These are phyloP conservation scores for Cyclocybe aegerita DNA, from an alignment of 768 basidiomycete genomes.

Conservation along the genomic window DNA sequence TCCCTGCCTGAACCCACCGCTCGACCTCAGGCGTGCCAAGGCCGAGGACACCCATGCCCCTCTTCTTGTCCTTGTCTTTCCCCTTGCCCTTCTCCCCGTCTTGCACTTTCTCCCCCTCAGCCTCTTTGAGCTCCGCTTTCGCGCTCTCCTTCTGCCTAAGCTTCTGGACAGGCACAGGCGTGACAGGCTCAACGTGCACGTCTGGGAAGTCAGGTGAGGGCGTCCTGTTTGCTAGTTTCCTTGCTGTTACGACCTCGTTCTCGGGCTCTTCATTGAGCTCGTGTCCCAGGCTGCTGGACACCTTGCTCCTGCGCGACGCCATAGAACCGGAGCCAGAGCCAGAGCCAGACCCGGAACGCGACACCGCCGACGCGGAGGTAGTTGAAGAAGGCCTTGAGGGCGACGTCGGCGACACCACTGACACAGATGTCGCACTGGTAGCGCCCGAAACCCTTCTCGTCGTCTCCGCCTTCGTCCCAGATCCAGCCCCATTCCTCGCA, in stretches of 20 bases:
- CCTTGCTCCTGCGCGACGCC: background rate
- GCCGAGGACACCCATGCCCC: slow-evolving; percentile 36
- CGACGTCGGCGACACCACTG: background rate
- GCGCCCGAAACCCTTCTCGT: background rate
- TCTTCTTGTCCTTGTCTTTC: slow-evolving; percentile 19
- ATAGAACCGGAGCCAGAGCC: background rate
- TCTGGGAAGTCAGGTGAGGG: slow-evolving; percentile 44
- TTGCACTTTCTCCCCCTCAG: slow-evolving; percentile 43
- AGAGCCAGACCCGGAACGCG: background rate
- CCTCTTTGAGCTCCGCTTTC: slow-evolving; percentile 39
- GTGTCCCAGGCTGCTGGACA: background rate
- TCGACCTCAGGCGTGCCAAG: slow-evolving; percentile 56
- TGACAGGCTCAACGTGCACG: slow-evolving; percentile 28
- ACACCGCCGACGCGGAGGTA: slow-evolving; percentile 11
- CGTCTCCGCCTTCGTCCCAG: background rate
- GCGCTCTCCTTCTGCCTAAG: slow-evolving; percentile 6
- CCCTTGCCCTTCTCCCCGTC: slow-evolving; percentile 19
- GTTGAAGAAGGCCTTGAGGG: slow-evolving; percentile 16
- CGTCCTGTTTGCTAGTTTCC: slow-evolving; percentile 25
- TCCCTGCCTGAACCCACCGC: slow-evolving; percentile 47
- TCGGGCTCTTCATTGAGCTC: too few relatives aligned
- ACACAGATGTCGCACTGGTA: slow-evolving; percentile 6
- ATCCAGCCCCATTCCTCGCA: background rate
- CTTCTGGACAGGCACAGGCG: slow-evolving; percentile 30
- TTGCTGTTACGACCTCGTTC: slow-evolving; percentile 8